These are phyloP conservation scores for Yamadazyma scolyti DNA, from an alignment of 805 yeast genomes.

Conservation along the genomic window DNA sequence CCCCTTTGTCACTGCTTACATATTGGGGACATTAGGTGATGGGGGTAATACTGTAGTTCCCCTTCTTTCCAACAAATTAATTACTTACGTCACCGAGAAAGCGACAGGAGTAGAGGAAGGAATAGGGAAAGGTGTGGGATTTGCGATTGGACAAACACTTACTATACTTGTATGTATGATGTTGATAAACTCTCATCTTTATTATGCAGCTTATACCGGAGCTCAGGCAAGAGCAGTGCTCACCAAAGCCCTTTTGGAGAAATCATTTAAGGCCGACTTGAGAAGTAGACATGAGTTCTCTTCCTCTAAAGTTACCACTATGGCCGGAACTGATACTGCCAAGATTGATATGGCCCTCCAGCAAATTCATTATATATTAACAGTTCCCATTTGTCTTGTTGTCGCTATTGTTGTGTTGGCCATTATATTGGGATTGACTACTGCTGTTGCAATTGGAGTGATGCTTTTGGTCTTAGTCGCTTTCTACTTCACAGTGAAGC, in stretches of 20 bases:
- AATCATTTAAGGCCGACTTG: constrained; percentile 59
- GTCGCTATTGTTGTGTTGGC: constrained; percentile 62
- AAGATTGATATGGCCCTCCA: constrained; percentile 71
- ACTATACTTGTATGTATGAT: constrained; percentile 25
- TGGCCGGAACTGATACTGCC: constrained; percentile 76
- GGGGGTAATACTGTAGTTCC: constrained; percentile 25
- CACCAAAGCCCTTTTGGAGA: constrained; percentile 65
- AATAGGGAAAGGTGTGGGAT: constrained; percentile 35
- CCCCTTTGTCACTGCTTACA: constrained; percentile 1
- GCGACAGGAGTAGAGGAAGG: constrained; percentile 14
- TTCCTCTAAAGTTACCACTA: constrained; percentile 65
- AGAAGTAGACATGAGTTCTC: constrained; percentile 58
- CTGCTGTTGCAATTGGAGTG: constrained; percentile 63
- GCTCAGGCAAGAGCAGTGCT: constrained; percentile 66
- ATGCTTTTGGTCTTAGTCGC: constrained; percentile 44
- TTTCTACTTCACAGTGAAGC: constrained; percentile 43
- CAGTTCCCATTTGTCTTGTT: constrained; percentile 60
- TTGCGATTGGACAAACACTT: constrained; percentile 31
- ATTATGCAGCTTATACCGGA: constrained; percentile 58
- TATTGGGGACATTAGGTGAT: constrained; percentile 21
- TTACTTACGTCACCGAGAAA: constrained; percentile 26
- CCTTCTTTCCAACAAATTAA: constrained; percentile 31
- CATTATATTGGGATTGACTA: constrained; percentile 65
- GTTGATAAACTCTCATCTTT: constrained; percentile 52
- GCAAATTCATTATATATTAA: constrained; percentile 56